Base-by-base conservation (phyloP, 2,329 filamentous ascomycete genomes). In the Monosporascus sp. region DNA sequence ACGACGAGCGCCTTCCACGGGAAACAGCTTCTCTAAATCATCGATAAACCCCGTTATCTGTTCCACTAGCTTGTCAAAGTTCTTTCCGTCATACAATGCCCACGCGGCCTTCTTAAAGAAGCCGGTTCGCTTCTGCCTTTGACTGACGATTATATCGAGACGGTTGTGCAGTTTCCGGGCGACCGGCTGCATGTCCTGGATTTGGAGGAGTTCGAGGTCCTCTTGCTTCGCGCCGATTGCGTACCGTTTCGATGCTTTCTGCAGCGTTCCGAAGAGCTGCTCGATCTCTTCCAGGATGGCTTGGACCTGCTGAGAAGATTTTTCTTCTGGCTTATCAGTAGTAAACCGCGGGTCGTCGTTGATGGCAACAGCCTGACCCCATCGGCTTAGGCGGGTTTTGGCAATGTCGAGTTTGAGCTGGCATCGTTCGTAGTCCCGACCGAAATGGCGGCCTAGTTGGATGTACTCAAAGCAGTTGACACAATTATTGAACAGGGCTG, bases 391-490 rank as follows among this genome's bases (percentile, higher is more conserved):
- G 27, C 68, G 64, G 2, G 62, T 53, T 41, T 59, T 60, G 6
- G 65, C 64, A 44, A 66, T 56, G 51, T 70, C 62, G 3, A 74
- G 61, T 17, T 59, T 62, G 5, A 75, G 63, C 45, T 67, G 65
- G 45, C 60, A 65, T 22, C 53, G 61, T 31, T 72, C 58, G 54
- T 65, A 74, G 44, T 74, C 68, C 22, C 49, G 38, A 0, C 63
- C 68, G 45, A 72, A 72, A 37, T 63, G 57, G 1, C 58, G 62
- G 20, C 69, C 69, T 1, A 74, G 60, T 47, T 76, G 69, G 47
- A 76, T 55, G 55, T 72, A 72, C 20, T 70, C 65, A 54, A 77
- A 76, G 53, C 67, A 72, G 37, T 69, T 64, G 40, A 76, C 63
- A 45, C 68, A 72, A 52, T 64, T 64, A 44, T 68, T 71, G 46